Base-by-base conservation (phyloP, 1,284 basidiomycete species). In the Irpex rosettiformis region DNA sequence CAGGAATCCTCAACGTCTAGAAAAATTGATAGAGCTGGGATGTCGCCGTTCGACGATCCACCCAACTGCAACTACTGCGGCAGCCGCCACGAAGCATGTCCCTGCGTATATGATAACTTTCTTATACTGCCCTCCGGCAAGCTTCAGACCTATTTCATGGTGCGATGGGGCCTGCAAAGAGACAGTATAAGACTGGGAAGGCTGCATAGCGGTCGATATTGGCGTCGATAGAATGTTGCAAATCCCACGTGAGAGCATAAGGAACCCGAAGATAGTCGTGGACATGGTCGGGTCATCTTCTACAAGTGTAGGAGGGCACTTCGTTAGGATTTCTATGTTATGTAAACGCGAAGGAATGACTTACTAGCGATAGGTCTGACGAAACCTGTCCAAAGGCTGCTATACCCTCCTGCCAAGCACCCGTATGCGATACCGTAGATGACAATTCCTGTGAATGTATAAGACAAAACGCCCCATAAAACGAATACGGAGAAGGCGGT, bases 71-170 rank as follows among this genome's bases (percentile, higher is more conserved):
- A 67, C 61, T 8, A 73, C 55, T 7, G 68, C 53, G 5, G 72
- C 65, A 4, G 70, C 72, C 3, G 63, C 69, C 7, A 72, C 73
- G 56, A 74, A 75, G 54, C 72, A 72, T 2, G 66, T 65, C 2
- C 73, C 74, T 13, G 70, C 67, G 57, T 71, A 75, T 1, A 75
- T 33, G 29, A 75, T 74, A 62, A 75, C 65, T 28, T 64, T 68
- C 58, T 69, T 66, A 43, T 71, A 74, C 54, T 65, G 61, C 1
- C 73, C 72, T 13, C 64, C 66, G 1, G 62, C 73, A 4, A 74
- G 70, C 6, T 67, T 62, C 55, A 72, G 74, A 4, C 72, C 73
- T 3, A 68, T 61, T 7, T 28, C 30, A 13, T 27, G 55, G 3
- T 11, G 18, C 1, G 54, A 51, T 24, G 25, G 16, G 7, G 30